phyloP scores from a whole-genome alignment of 441 rosid species.

The Codiaeum variegatum region DNA sequence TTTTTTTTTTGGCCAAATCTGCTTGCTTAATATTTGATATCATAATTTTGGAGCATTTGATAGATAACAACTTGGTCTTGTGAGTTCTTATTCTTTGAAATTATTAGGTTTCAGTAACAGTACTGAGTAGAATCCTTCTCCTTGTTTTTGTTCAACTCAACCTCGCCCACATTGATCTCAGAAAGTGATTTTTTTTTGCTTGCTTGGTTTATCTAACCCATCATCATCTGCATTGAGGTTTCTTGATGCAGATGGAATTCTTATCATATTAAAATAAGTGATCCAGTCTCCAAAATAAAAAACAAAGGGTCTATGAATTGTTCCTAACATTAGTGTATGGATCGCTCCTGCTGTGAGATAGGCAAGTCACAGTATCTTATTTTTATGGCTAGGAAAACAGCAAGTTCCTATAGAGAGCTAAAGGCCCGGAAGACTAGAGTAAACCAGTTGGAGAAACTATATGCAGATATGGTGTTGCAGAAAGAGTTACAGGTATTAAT shows the following conservation, averaged over 20 bases:
- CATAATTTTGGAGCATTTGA: background rate
- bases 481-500: slow-evolving; percentile 70
- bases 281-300: no score
- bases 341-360: background rate
- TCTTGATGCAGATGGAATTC: background rate
- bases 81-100: background rate
- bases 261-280: background rate
- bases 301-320: no score
- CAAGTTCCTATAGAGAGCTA: slow-evolving; percentile 61
- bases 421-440: slow-evolving; percentile 65
- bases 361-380: background rate
- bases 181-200: background rate
- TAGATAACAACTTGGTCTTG: background rate
- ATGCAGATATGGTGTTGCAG: slow-evolving; percentile 66
- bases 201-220: background rate
- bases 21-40: background rate
- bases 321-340: background rate
- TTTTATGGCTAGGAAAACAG: slow-evolving; percentile 43
- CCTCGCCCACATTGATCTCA: background rate
- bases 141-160: background rate
- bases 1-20: no score
- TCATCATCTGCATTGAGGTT: background rate
- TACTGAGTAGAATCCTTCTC: background rate
- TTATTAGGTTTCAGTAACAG: background rate
- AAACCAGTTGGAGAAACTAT: slow-evolving; percentile 56